Percentiles rank a stretch among this genome's conserved stretches.
These are phyloP conservation scores for Salicornia ramosissima DNA, from an alignment of 148 eudicot genomes.

Conservation along the genomic window DNA sequence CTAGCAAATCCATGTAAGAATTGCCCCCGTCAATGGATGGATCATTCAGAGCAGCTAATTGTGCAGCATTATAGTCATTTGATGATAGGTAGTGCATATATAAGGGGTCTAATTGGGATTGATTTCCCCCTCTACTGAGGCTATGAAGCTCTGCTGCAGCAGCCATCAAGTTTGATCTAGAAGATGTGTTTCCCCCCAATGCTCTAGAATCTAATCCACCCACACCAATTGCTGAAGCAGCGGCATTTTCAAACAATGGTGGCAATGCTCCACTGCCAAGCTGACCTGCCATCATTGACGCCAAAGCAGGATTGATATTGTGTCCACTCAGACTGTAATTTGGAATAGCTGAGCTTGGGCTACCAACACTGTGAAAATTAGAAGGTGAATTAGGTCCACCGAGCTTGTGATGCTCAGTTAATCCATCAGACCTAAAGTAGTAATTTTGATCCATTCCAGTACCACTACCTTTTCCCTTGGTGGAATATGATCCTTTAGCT, in stretches of 20 bases:
- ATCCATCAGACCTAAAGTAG: conserved; percentile 42
- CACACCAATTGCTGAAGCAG: conserved; percentile 51
- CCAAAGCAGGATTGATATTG: conserved; percentile 55
- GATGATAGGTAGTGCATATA: conserved; percentile 64
- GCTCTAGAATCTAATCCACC: conserved; percentile 51
- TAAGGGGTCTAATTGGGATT: conserved; percentile 50
- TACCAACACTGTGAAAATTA: conserved; percentile 52
- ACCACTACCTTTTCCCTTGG: conserved; percentile 31
- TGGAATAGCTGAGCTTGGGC: conserved; percentile 70
- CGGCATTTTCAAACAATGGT: conserved; percentile 53
- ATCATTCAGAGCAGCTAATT: conserved; percentile 57
- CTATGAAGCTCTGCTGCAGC: conserved; percentile 57
- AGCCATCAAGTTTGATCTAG: conserved; percentile 53
- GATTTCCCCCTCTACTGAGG: conserved; percentile 49
- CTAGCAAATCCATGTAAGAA: conserved; percentile 60
- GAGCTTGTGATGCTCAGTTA: conserved; percentile 40
- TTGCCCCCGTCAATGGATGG: conserved; percentile 51
- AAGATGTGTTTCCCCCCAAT: conserved; percentile 42
- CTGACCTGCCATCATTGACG: conserved; percentile 58
- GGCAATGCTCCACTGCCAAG: conserved; percentile 49
- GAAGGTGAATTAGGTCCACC: conserved; percentile 53
- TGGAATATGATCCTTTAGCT: conserved; percentile 43
- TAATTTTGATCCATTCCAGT: conserved; percentile 34
- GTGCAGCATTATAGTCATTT: conserved; percentile 59
- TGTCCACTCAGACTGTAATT: conserved; percentile 55